Conservation (phyloP, 78 protist genomes). For the Emiliania huxleyi region DNA sequence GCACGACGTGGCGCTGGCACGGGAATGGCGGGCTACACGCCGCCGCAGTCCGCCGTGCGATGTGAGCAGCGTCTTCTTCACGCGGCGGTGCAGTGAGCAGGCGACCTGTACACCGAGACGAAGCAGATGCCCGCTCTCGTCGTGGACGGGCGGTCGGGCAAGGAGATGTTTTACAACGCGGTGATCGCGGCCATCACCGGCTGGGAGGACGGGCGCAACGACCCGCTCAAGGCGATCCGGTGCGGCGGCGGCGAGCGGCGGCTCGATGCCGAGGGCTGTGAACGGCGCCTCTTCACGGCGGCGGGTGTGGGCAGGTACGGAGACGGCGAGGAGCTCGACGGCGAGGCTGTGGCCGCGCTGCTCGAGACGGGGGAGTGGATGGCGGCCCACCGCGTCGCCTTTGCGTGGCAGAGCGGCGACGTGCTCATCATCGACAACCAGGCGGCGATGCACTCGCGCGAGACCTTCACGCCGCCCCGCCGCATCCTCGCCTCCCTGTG, state of each 20-base stretch:
- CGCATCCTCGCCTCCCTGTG: conserved; percentile 15
- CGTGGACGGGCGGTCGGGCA: background rate
- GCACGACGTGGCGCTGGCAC: background rate
- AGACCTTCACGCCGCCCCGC: background rate
- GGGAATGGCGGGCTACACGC: background rate
- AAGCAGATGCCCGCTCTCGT: background rate
- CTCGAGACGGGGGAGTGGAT: background rate
- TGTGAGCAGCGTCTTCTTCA: too few species aligned
- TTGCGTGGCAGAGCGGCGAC: background rate
- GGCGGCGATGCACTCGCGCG: background rate
- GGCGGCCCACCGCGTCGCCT: background rate
- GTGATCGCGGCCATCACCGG: background rate
- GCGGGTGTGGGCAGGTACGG: too few species aligned
- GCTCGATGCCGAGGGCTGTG: too few species aligned
- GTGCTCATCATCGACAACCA: background rate
- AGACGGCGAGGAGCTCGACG: too few species aligned
- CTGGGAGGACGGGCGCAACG: background rate
- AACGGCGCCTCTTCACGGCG: too few species aligned
- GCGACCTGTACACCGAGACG: background rate
- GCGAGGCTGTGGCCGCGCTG: background rate
- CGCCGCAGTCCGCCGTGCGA: too few species aligned
- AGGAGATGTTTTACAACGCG: background rate
- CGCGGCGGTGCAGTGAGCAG: too few species aligned
- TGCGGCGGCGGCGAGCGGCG: background rate
- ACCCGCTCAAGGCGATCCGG: background rate